These are phyloP conservation scores for Hymenoscyphus linearis DNA, from an alignment of 2,329 filamentous ascomycete genomes.

Conservation along the genomic window DNA sequence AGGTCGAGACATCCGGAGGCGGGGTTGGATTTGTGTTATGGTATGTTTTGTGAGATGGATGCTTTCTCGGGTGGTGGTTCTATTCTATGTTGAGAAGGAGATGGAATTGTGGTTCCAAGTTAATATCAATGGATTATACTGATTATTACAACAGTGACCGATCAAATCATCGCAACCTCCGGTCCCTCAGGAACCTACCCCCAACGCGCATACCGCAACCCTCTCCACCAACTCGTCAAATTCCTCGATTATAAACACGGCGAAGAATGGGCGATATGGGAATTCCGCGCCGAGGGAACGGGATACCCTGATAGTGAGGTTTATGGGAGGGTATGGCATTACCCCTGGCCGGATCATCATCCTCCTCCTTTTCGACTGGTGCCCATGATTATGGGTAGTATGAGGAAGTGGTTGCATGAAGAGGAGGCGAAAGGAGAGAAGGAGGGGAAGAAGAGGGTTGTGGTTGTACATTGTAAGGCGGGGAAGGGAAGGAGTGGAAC, in stretches of 20 bases:
- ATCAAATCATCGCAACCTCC: constrained; percentile 66
- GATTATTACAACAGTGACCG: constrained; percentile 54
- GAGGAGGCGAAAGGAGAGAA: constrained; percentile 28
- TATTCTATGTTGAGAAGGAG: too few species aligned
- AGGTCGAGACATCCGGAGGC: constrained; percentile 80
- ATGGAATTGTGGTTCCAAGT: too few species aligned
- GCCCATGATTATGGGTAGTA: constrained; percentile 82
- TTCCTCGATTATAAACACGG: constrained; percentile 86
- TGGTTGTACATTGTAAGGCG: constrained; percentile 94
- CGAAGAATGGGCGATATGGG: constrained; percentile 89
- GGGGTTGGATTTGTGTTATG: constrained; percentile 86
- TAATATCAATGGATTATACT: neutral
- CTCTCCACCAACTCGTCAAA: constrained; percentile 76
- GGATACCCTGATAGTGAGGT: constrained; percentile 91
- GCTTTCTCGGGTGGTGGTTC: neutral
- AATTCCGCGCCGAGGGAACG: constrained; percentile 93
- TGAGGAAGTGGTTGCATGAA: constrained; percentile 79
- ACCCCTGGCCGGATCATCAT: constrained; percentile 95
- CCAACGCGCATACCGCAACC: constrained; percentile 88
- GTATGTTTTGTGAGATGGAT: too few species aligned
- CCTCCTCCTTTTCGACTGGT: constrained; percentile 88
- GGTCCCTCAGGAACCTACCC: constrained; percentile 87
- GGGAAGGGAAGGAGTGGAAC: constrained; percentile 93
- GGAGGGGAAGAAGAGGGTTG: constrained; percentile 51
- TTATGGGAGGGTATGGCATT: constrained; percentile 79